phyloP scores from a whole-genome alignment of 148 eudicot genomes.

The Selenicereus undatus region DNA sequence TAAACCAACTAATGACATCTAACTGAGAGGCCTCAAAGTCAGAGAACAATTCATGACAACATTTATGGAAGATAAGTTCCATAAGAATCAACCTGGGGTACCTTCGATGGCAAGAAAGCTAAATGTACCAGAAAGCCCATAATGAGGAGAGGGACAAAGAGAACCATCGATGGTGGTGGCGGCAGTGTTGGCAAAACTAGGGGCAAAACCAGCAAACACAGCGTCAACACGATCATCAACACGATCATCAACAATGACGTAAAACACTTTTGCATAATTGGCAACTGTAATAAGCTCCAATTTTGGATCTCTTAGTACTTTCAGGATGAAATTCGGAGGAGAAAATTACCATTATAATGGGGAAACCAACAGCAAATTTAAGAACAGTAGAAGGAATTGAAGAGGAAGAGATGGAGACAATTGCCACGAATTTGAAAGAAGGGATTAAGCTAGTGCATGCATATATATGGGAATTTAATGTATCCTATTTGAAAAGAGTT shows the following conservation, averaged over 20 bases:
- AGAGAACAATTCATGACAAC: too few relatives aligned
- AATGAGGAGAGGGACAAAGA: constrained; percentile 11
- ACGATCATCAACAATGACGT: too few relatives aligned
- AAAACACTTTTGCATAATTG: neutral
- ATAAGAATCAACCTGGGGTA: constrained; percentile 2
- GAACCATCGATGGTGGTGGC: constrained; percentile 6
- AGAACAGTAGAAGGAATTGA: neutral
- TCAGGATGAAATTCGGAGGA: neutral
- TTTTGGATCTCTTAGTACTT: neutral
- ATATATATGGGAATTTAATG: neutral
- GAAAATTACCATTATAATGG: neutral
- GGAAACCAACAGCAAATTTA: neutral
- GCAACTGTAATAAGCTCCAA: neutral
- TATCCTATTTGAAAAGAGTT: neutral
- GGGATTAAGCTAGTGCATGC: neutral
- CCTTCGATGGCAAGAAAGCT: constrained; percentile 12
- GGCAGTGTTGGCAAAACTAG: constrained; percentile 19
- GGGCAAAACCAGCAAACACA: constrained; percentile 12
- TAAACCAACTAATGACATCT: too few relatives aligned
- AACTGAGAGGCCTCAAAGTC: too few relatives aligned
- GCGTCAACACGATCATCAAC: neutral
- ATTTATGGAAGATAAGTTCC: neutral
- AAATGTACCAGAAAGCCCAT: constrained; percentile 11
- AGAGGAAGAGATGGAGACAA: neutral
- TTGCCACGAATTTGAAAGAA: neutral